These are phyloP conservation scores for Candida ipomoeae DNA, from an alignment of 805 yeast genomes.

Conservation along the genomic window DNA sequence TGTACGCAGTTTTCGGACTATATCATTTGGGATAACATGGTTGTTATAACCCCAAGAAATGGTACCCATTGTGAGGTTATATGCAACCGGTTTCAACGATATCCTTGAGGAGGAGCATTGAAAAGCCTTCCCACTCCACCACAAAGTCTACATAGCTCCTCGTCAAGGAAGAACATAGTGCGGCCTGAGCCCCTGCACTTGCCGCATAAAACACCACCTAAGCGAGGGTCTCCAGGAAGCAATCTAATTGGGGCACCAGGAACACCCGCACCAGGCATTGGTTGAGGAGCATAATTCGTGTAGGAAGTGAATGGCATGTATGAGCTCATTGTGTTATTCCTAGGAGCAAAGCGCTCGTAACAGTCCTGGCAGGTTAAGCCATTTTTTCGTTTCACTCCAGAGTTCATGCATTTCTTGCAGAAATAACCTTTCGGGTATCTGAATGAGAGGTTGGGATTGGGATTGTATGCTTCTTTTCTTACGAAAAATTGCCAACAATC, in stretches of 20 bases:
- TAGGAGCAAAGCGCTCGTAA: constrained; percentile 59
- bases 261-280: constrained; percentile 11
- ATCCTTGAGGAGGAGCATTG: constrained; percentile 5
- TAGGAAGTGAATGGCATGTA: background rate
- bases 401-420: constrained; percentile 70
- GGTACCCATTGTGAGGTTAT: background rate
- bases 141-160: constrained; percentile 61
- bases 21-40: background rate
- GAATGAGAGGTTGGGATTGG: constrained; percentile 56
- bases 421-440: constrained; percentile 56
- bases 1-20: too few species aligned
- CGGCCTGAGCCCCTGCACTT: constrained; percentile 66
- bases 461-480: constrained; percentile 36
- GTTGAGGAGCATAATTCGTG: constrained; percentile 2
- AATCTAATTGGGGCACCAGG: constrained; percentile 40
- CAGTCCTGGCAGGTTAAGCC: constrained; percentile 68
- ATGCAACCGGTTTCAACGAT: background rate
- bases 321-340: constrained; percentile 19
- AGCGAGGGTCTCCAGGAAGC: constrained; percentile 71
- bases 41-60: background rate
- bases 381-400: constrained; percentile 61
- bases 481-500: constrained; percentile 29
- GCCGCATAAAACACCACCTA: constrained; percentile 71
- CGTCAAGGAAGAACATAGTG: constrained; percentile 52
- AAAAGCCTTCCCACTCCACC: constrained; percentile 60